Percentiles rank a stretch among this genome's conserved stretches.
Evolutionary conservation across 768 basidiomycete species (phyloP).

Genomic region (Auricularia heimuer): DNA sequence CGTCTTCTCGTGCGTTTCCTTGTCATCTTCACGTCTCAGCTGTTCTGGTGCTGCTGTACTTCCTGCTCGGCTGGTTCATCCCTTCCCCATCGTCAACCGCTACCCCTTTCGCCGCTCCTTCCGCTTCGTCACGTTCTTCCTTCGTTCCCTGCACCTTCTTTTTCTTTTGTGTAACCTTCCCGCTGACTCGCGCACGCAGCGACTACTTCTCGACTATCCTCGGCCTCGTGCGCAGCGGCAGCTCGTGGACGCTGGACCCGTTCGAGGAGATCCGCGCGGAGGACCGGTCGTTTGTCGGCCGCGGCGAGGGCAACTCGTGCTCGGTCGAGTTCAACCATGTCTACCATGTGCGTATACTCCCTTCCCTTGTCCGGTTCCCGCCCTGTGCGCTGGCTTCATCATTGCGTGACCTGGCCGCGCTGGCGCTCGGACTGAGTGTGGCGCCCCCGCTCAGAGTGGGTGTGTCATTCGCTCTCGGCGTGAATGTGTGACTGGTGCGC

Average conservation of each 20-base stretch:
- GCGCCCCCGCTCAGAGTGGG: too few species aligned
- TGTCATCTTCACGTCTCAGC: too few species aligned
- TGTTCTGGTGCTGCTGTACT: too few species aligned
- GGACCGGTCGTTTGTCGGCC: conserved; percentile 28
- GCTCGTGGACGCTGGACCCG: conserved; percentile 64
- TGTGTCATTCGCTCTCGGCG: too few species aligned
- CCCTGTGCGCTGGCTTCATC: not conserved
- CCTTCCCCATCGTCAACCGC: too few species aligned
- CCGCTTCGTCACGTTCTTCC: not conserved
- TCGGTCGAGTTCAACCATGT: conserved; percentile 56
- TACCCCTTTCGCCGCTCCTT: too few species aligned
- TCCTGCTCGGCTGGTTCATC: too few species aligned
- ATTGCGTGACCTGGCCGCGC: not conserved
- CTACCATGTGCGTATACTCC: conserved; percentile 27
- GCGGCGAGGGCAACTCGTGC: conserved; percentile 62
- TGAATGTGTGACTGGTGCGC: too few species aligned
- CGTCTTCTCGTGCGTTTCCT: conserved; percentile 35
- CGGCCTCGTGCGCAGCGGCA: conserved; percentile 68
- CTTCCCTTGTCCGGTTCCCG: not conserved
- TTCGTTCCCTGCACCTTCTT: conserved; percentile 1
- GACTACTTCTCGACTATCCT: conserved; percentile 78
- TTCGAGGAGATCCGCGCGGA: conserved; percentile 30
- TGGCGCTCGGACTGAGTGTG: conserved; percentile 9
- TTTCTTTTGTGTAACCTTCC: not conserved
- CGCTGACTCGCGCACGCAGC: not conserved